Percentiles rank a stretch among this genome's conserved stretches.
phyloP scores from a whole-genome alignment of 2,329 filamentous ascomycete species.

The Chrysoporthe austroafricana region DNA sequence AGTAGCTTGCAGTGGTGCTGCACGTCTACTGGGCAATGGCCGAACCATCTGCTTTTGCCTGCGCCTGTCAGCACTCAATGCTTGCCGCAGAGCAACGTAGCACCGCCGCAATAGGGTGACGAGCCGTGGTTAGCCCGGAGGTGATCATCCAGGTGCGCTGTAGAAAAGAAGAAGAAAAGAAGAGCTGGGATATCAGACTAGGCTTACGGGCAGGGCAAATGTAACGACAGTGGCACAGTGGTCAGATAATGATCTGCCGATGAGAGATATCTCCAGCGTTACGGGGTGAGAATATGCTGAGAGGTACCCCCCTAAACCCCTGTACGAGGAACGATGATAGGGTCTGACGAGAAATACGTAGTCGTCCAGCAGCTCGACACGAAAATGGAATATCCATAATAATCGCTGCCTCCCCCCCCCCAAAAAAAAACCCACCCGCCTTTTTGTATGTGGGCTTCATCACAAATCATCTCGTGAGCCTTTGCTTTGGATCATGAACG shows the following conservation, averaged over 20 bases:
- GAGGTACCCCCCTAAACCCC: background rate
- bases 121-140: background rate
- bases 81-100: background rate
- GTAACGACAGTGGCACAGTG: background rate
- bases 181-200: background rate
- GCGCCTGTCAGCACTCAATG: background rate
- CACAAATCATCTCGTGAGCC: background rate
- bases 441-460: background rate
- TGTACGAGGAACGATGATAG: background rate
- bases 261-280: background rate
- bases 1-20: constrained; percentile 10
- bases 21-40: background rate
- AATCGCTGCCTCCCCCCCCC: background rate
- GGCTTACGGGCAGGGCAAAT: background rate
- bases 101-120: background rate
- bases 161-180: background rate
- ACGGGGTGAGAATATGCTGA: background rate
- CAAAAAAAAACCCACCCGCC: background rate
- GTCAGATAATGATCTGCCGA: background rate
- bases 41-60: background rate
- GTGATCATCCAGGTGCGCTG: background rate
- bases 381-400: background rate
- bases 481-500: background rate
- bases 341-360: background rate
- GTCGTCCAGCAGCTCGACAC: background rate